Conservation (phyloP, 208 protist species). For the Leishmania tarentolae region DNA sequence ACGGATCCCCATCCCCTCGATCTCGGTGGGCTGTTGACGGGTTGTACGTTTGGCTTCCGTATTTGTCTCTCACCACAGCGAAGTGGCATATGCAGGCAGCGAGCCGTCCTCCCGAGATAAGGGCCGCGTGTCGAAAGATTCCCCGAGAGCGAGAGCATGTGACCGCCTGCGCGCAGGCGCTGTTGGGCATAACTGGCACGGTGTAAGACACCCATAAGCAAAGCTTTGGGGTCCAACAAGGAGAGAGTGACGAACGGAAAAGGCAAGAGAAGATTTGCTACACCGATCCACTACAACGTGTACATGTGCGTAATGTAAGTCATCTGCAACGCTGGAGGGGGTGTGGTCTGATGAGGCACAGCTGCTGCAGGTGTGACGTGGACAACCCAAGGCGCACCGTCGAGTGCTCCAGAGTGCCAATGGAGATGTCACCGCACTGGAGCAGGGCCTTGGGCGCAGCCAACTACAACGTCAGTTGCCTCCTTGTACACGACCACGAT, state of each 20-base stretch:
- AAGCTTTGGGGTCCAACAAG: neutral
- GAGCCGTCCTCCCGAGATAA: too few relatives aligned
- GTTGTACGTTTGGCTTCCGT: too few relatives aligned
- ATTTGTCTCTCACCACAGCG: too few relatives aligned
- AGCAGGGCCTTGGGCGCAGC: too few relatives aligned
- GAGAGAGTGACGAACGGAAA: neutral
- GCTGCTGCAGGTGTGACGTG: neutral
- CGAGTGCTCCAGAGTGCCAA: neutral
- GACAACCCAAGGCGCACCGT: neutral
- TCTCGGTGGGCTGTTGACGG: too few relatives aligned
- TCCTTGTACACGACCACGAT: too few relatives aligned
- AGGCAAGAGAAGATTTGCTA: neutral
- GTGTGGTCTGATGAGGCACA: neutral
- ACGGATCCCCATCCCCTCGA: too few relatives aligned
- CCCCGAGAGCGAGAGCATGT: neutral
- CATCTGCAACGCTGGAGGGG: neutral
- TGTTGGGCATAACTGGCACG: neutral
- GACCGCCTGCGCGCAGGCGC: neutral
- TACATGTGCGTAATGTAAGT: neutral
- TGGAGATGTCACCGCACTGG: neutral
- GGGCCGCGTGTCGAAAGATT: too few relatives aligned
- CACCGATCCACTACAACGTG: neutral
- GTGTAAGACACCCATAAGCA: neutral
- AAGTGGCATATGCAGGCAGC: too few relatives aligned
- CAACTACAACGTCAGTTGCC: too few relatives aligned